A percentile compares a stretch with the other conserved stretches of the same genome.
These are phyloP conservation scores for Stephania yunnanensis DNA, from an alignment of 164 flowering plant genomes.

Conservation along the genomic window DNA sequence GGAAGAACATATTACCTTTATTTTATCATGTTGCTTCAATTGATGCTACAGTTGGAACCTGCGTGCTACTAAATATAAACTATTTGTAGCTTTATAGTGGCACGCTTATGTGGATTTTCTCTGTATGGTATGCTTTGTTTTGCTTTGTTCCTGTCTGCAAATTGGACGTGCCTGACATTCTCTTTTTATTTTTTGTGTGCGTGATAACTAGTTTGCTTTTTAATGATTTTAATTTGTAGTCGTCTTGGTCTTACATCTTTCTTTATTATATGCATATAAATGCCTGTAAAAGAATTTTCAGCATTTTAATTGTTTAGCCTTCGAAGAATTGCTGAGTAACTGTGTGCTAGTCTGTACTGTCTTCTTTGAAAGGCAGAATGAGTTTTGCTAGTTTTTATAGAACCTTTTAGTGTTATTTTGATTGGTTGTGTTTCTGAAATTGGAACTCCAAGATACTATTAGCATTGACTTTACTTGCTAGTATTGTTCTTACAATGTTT, in stretches of 20 bases:
- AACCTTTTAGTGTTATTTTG: too few relatives aligned
- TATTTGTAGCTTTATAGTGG: constrained; percentile 22
- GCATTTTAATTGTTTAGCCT: too few relatives aligned
- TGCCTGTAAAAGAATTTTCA: too few relatives aligned
- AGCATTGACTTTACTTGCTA: too few relatives aligned
- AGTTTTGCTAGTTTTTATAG: too few relatives aligned
- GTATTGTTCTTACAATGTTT: too few relatives aligned
- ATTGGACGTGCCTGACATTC: constrained; percentile 16
- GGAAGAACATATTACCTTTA: constrained; percentile 22
- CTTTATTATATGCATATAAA: neutral
- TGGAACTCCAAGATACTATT: too few relatives aligned
- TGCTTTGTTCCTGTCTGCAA: neutral
- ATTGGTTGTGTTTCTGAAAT: too few relatives aligned
- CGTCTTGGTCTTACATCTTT: neutral
- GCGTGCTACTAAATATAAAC: constrained; percentile 22
- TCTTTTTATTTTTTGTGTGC: constrained; percentile 14
- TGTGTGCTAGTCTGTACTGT: too few relatives aligned
- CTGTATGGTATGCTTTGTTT: constrained; percentile 14
- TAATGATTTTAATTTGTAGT: neutral
- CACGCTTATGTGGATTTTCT: constrained; percentile 22
- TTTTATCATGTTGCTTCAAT: constrained; percentile 27
- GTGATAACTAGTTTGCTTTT: constrained; percentile 6
- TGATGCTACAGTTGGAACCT: constrained; percentile 31
- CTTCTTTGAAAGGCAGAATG: too few relatives aligned
- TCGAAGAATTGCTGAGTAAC: too few relatives aligned